Percentiles rank a stretch among this genome's conserved stretches.
phyloP scores from a whole-genome alignment of 768 basidiomycete genomes.

The Phlebiopsis gigantea region DNA sequence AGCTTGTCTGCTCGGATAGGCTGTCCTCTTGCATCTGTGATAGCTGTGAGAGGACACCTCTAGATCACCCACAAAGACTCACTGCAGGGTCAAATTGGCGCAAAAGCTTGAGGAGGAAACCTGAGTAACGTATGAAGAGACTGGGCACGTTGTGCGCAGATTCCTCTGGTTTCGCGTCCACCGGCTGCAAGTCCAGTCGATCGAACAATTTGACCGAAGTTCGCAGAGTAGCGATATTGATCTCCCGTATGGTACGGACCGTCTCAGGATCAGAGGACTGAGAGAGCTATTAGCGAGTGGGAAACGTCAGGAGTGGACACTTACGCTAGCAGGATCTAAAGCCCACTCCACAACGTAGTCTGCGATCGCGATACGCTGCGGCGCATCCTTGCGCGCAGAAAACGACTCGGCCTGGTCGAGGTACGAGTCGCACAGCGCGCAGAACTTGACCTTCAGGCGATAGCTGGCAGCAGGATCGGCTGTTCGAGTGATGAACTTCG shows the following conservation, averaged over 20 bases:
- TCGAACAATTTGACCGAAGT: conserved; percentile 73
- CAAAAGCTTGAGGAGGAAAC: conserved; percentile 52
- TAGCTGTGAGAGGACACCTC: neutral
- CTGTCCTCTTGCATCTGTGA: conserved; percentile 21
- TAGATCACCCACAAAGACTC: conserved; percentile 1
- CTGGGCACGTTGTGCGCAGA: conserved; percentile 66
- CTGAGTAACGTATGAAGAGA: conserved; percentile 75
- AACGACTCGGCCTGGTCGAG: conserved; percentile 58
- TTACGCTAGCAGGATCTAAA: conserved; percentile 44
- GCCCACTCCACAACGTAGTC: conserved; percentile 83
- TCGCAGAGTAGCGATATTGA: conserved; percentile 71
- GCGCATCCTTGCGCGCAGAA: conserved; percentile 60
- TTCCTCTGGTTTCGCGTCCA: conserved; percentile 48
- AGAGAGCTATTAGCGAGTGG: neutral
- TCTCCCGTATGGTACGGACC: conserved; percentile 46
- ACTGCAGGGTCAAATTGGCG: conserved; percentile 40
- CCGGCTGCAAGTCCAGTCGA: conserved; percentile 58
- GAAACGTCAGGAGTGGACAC: conserved; percentile 16
- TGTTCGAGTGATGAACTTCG: conserved; percentile 62
- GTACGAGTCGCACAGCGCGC: conserved; percentile 62
- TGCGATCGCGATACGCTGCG: conserved; percentile 62
- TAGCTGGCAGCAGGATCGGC: conserved; percentile 43
- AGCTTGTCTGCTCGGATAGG: conserved; percentile 23
- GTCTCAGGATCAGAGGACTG: conserved; percentile 32
- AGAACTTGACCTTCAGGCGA: conserved; percentile 73